A percentile compares a stretch with the other conserved stretches of the same genome.
These are phyloP conservation scores for Neopestalotiopsis rosae DNA, from an alignment of 2,329 filamentous ascomycete genomes.

Conservation along the genomic window DNA sequence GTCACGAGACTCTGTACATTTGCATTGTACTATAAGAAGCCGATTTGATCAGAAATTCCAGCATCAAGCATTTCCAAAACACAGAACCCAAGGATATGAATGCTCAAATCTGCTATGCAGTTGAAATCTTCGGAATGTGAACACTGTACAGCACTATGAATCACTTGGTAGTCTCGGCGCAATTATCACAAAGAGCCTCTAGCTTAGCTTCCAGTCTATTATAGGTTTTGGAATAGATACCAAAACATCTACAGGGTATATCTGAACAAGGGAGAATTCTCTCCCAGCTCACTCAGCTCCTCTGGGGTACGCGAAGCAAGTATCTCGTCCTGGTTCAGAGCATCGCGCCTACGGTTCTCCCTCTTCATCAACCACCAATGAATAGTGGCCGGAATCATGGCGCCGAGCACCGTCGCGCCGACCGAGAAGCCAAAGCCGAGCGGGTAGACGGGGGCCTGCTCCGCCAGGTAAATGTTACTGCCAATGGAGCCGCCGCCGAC, in stretches of 20 bases:
- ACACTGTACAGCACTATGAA: too few relatives aligned
- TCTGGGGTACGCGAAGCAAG: conserved; percentile 17
- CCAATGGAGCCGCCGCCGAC: conserved; percentile 24
- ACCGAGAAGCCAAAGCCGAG: conserved; percentile 27
- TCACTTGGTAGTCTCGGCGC: background rate
- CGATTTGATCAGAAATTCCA: background rate
- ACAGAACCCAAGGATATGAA: background rate
- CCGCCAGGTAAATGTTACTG: conserved; percentile 28
- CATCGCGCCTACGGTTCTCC: conserved; percentile 22
- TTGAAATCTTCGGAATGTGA: too few relatives aligned
- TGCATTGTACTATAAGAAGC: background rate
- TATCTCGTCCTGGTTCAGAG: conserved; percentile 16
- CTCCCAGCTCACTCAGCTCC: conserved; percentile 23
- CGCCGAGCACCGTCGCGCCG: conserved; percentile 23
- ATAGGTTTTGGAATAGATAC: background rate
- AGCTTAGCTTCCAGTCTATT: background rate
- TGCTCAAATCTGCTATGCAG: too few relatives aligned
- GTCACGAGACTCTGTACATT: background rate
- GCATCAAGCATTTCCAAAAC: background rate
- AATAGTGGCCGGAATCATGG: conserved; percentile 21
- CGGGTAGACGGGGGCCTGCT: conserved; percentile 27
- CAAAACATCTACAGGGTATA: conserved; percentile 22
- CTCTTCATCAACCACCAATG: conserved; percentile 22
- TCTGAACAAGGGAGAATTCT: conserved; percentile 24
- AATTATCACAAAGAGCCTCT: background rate